These are phyloP conservation scores for Solanum hybrid DNA, from an alignment of 305 asterid genomes.

Conservation along the genomic window DNA sequence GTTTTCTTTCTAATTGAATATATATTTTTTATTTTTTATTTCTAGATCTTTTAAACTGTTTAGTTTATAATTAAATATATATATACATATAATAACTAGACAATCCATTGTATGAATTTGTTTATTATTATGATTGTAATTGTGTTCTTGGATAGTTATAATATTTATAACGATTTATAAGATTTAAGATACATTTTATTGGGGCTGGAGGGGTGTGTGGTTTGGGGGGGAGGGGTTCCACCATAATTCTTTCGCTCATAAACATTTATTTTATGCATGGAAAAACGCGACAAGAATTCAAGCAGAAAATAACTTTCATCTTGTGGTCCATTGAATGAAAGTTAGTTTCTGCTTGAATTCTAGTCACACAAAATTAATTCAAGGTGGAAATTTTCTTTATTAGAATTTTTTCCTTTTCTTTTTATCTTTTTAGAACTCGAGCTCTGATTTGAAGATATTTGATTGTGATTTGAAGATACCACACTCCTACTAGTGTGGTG, in stretches of 20 bases:
- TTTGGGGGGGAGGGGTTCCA: not conserved
- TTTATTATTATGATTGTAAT: not conserved
- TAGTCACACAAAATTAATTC: rapidly evolving
- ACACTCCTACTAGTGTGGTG: not conserved
- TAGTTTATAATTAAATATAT: not conserved
- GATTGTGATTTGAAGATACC: not conserved
- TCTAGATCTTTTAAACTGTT: not conserved
- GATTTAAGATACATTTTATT: not conserved
- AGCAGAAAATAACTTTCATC: not conserved
- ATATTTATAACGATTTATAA: not conserved
- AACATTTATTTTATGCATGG: not conserved
- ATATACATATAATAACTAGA: not conserved
- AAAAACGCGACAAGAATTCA: not conserved
- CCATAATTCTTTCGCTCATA: not conserved
- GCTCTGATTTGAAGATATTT: too few species aligned
- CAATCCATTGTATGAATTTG: not conserved
- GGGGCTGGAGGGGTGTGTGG: not conserved
- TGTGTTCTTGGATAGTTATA: not conserved
- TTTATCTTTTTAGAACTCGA: not conserved
- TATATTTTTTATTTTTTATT: too few species aligned
- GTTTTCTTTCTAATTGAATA: not conserved
- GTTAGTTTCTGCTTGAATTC: not conserved
- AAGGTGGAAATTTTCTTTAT: not conserved
- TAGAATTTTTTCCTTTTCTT: not conserved
- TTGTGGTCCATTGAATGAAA: not conserved